Base-by-base conservation (phyloP, 108 stramenopile species). In the Hondaea fermentalgiana region DNA sequence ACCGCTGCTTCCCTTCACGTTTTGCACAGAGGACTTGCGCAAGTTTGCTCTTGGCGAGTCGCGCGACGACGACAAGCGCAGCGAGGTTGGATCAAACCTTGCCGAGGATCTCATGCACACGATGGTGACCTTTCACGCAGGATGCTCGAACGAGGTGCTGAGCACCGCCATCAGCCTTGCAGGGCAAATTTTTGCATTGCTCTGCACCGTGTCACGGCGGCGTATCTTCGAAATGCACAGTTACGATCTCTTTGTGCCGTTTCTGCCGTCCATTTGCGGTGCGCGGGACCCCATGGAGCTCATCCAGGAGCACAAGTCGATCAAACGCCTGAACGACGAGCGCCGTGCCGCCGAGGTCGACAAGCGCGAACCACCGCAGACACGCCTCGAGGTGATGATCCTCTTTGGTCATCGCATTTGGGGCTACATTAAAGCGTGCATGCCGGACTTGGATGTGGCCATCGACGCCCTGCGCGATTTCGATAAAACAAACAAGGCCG, bases 191-290 rank as follows among this genome's bases (percentile, higher is more conserved):
- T 53, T 83, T 35, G 12, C 76, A 6, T 45, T 83, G 49, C 51
- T 83, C 45, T 83, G 76, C 76, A 21, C 76, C 23, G 76, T 83
- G 17, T 83, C 76, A 6, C 76, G 76, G n/a, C 12, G 14, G 12
- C 76, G 49, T 6, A 23, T 83, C 45, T 83, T 83, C 23, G 49
- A 83, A 35, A 83, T 83, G 76, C 45, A 53, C 49, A 83, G 76
- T 45, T 83, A 83, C 51, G 76, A 83, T 23, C 76, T 83, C 51
- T 83, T 21, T 23, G 76, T 83, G 45, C 76, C 76, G n/a, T 83
- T 83, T 28, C 76, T 83, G 1, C 76, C 76, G 25, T 83, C 76
- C 51, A 83, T 83, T 23, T 83, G 76, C 76, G 76, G 76, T 53
- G 45, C 76, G 45, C 76, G 76, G 12, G 76, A 83, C 51, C 76